Conservation (phyloP, 192 early-diverging fungal genomes). For the Coemansia sp. region DNA sequence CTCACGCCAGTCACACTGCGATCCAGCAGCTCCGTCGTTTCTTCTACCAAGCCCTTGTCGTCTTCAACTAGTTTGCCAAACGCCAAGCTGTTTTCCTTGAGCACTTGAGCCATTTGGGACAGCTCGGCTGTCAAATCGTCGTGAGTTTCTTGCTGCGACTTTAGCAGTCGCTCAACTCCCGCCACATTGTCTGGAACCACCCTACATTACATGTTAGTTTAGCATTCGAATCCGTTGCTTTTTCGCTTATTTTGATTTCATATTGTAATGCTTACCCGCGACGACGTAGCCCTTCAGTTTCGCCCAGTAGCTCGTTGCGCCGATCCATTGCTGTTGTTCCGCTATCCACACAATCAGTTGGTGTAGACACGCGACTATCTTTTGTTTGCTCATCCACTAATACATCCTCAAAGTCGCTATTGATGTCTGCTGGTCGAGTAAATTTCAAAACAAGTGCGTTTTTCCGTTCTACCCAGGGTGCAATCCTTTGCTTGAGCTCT, state of each 20-base stretch:
- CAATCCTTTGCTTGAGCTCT: slow-evolving; percentile 10
- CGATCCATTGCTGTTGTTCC: not conserved
- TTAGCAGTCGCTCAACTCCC: slow-evolving; percentile 42
- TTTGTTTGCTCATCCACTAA: not conserved
- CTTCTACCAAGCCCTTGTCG: slow-evolving; percentile 44
- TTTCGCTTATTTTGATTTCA: too few species aligned
- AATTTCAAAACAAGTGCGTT: slow-evolving; percentile 13
- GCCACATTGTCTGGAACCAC: slow-evolving; percentile 34
- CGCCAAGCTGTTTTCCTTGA: slow-evolving; percentile 48
- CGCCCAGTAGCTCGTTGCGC: slow-evolving; percentile 46
- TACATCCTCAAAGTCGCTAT: not conserved
- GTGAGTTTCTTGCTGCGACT: slow-evolving; percentile 45
- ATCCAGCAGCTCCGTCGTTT: slow-evolving; percentile 29
- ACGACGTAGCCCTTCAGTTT: slow-evolving; percentile 38
- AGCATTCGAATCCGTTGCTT: not conserved
- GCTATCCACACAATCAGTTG: not conserved
- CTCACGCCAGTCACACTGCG: slow-evolving; percentile 33
- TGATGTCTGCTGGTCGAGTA: not conserved
- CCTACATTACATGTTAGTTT: slow-evolving; percentile 14
- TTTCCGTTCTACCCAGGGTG: slow-evolving; percentile 36
- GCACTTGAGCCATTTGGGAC: slow-evolving; percentile 36
- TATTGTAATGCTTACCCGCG: slow-evolving; percentile 29
- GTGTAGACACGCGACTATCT: not conserved
- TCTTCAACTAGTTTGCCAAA: slow-evolving; percentile 42
- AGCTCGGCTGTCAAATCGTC: slow-evolving; percentile 47